Base-by-base conservation (phyloP, 768 basidiomycete species). In the Lentinula sp. region DNA sequence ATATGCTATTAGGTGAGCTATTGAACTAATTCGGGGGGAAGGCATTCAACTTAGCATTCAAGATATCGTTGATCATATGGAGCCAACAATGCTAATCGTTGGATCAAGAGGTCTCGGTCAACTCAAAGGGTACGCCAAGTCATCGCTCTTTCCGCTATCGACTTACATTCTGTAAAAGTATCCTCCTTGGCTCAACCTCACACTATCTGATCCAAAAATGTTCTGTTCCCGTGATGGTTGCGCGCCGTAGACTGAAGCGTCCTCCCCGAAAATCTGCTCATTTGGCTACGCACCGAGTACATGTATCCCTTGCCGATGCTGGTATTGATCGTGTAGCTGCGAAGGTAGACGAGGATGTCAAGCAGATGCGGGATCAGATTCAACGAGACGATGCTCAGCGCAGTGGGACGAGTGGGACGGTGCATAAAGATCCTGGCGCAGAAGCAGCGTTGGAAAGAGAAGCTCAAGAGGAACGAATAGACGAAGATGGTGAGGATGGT, bases 141-240 rank as follows among this genome's bases (percentile, higher is more conserved):
- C 42, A 16, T 10, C 52, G 21, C 34, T 56, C 3, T 40, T 6
- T n/a, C 23, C 35, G 46, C 39, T n/a, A 48, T 39, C 51, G 61
- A 23, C 55, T 64, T 48, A 57, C 40, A 45, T 21, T 34, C 16
- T 45, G 37, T 28, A 49, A 21, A 3, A 95, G 94, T 31, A 95
- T 96, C 65, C 80, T 98, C 3, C 85, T 98, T 40, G 95, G 95
- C 13, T 95, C 93, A 3, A 98, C 94, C 1, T 96, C 93, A 1
- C 93, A 98, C 72, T 98, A 98, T 70, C 84, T 94, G 51, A 91
- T 93, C 49, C 89, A 93, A 80, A 95, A 93, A 74, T 95, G 93
- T 63, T 93, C 93, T 15, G 95, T 96, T 0, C 95, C 95, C 0
- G 94, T 97, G 59, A 96, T 98, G 95, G 93, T 96, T 57, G 93